Percentiles rank a stretch among this genome's conserved stretches.
phyloP scores from a whole-genome alignment of 495 filamentous ascomycete species.

The Tuber calosporum region DNA sequence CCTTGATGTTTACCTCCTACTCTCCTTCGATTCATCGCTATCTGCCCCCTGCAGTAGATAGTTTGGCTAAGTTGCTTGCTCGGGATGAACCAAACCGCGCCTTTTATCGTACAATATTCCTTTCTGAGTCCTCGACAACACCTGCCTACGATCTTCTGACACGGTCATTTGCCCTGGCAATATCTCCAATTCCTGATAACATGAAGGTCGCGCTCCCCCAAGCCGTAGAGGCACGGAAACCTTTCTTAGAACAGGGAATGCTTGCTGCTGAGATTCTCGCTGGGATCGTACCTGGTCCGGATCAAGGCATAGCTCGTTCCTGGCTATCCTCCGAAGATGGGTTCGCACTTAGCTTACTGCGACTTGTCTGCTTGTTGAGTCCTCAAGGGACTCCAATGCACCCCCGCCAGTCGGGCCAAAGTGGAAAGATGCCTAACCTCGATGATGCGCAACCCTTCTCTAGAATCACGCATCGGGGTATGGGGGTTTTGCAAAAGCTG shows the following conservation, averaged over 20 bases:
- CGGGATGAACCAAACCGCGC: slow-evolving; percentile 87
- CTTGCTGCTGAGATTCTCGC: slow-evolving; percentile 84
- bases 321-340: slow-evolving; percentile 85
- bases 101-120: slow-evolving; percentile 72
- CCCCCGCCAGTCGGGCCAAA: slow-evolving; percentile 33
- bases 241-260: slow-evolving; percentile 82
- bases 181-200: slow-evolving; percentile 70
- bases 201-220: slow-evolving; percentile 49
- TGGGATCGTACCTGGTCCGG: slow-evolving; percentile 62
- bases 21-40: slow-evolving; percentile 76
- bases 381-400: slow-evolving; percentile 49
- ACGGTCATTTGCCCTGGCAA: slow-evolving; percentile 76
- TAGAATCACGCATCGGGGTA: slow-evolving; percentile 60
- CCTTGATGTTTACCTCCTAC: slow-evolving; percentile 70
- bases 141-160: slow-evolving; percentile 77
- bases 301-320: slow-evolving; percentile 61
- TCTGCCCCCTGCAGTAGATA: slow-evolving; percentile 80
- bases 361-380: slow-evolving; percentile 63
- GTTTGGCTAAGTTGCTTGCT: slow-evolving; percentile 82
- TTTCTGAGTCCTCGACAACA: slow-evolving; percentile 55
- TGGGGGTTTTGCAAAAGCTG: slow-evolving; percentile 61
- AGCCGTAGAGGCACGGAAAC: slow-evolving; percentile 71
- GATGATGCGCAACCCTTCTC: slow-evolving; percentile 46
- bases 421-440: slow-evolving; percentile 37
- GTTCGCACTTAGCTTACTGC: slow-evolving; percentile 70